Percentiles rank a stretch among this genome's conserved stretches.
These are phyloP conservation scores for Strombidium stylifer DNA, from an alignment of 73 alveolate genomes.

Conservation along the genomic window DNA sequence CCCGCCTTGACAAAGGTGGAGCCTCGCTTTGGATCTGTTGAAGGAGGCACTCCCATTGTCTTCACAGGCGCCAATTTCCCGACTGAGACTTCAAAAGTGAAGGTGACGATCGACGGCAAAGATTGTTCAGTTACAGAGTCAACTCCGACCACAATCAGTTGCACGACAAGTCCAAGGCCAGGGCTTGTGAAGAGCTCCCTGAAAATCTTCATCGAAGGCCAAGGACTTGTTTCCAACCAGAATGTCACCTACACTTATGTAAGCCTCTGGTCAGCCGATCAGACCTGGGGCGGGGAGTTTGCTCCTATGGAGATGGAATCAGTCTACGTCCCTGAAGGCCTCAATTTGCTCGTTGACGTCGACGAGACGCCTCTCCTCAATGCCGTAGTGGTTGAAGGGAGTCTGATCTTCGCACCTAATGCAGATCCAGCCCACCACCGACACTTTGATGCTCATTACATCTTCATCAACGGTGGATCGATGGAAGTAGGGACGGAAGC, in stretches of 20 bases:
- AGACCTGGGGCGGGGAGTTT: conserved; percentile 42
- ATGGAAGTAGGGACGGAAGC: conserved; percentile 63
- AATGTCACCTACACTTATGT: background rate
- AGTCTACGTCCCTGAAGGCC: conserved; percentile 23
- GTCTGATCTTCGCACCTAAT: conserved; percentile 46
- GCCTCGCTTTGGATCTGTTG: conserved; percentile 43
- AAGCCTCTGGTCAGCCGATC: conserved; percentile 11
- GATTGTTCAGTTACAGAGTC: conserved; percentile 36
- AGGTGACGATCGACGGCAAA: conserved; percentile 59
- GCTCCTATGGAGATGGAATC: conserved; percentile 15
- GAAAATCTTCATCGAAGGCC: background rate
- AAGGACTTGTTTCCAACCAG: conserved; percentile 13
- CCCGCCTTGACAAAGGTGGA: conserved; percentile 24
- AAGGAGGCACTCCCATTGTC: conserved; percentile 57
- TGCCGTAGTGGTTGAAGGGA: conserved; percentile 62
- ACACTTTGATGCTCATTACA: conserved; percentile 57
- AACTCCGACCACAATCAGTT: conserved; percentile 22
- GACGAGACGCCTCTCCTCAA: conserved; percentile 41
- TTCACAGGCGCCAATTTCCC: conserved; percentile 53
- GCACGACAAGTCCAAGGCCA: conserved; percentile 60
- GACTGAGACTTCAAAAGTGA: conserved; percentile 8
- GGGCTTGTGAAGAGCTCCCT: background rate
- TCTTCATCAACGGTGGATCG: conserved; percentile 51
- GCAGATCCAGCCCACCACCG: conserved; percentile 17
- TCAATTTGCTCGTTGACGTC: conserved; percentile 8